phyloP scores from a whole-genome alignment of 257 asterid genomes.

The Plantago major region DNA sequence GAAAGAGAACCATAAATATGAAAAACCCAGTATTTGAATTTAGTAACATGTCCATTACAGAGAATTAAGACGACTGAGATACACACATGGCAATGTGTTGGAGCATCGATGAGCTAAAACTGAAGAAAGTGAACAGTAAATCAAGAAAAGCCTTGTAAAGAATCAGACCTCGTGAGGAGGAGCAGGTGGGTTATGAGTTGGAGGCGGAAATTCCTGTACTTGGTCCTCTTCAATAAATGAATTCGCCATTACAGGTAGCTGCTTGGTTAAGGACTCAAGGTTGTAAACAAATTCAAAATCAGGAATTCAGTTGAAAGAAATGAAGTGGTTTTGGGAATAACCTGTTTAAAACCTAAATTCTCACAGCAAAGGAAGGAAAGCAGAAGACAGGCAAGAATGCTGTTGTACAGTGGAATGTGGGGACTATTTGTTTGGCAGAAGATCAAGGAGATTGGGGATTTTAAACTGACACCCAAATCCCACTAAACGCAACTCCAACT shows the following conservation, averaged over 20 bases:
- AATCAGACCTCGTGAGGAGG: constrained; percentile 76
- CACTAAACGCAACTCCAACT: too few relatives aligned
- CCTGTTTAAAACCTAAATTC: too few relatives aligned
- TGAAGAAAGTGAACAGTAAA: not conserved
- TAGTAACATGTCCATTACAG: not conserved
- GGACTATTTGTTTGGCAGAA: too few relatives aligned
- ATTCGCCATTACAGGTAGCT: constrained; percentile 27
- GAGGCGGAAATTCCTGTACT: constrained; percentile 25
- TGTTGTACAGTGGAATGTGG: too few relatives aligned
- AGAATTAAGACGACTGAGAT: not conserved
- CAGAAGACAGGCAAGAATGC: too few relatives aligned
- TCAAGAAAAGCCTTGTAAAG: not conserved
- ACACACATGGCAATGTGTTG: not conserved
- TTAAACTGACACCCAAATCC: too few relatives aligned
- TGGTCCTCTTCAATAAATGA: constrained; percentile 26
- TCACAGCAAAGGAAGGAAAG: too few relatives aligned
- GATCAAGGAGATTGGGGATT: too few relatives aligned
- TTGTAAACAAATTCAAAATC: too few relatives aligned
- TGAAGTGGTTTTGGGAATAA: too few relatives aligned
- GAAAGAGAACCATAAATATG: not conserved
- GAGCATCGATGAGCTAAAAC: not conserved
- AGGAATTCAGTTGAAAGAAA: too few relatives aligned
- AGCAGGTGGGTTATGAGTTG: constrained; percentile 67
- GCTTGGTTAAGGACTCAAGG: not conserved
- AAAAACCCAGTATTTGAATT: not conserved